Evolutionary conservation across 345 rosid species (phyloP), one percentile per base, ranked within the genome.

Genomic region (Streptanthus diversifolius): DNA sequence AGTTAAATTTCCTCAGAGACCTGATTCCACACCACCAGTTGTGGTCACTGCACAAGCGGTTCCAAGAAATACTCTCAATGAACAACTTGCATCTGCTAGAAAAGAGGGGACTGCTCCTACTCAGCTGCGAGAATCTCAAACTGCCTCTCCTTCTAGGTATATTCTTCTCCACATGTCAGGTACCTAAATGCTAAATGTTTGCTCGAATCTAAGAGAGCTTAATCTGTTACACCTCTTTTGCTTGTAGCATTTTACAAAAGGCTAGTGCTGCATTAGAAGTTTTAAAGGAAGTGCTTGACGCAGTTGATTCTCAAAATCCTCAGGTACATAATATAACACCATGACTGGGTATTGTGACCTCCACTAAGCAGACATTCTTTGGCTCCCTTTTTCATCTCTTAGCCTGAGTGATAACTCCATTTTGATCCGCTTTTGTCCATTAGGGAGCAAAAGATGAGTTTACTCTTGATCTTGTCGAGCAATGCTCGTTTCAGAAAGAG

Each of bases 381-480:
- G 41, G 40, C 12, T 66, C 52, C 14, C 6, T 45, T 75, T 27
- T 17, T 61, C 12, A 19, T 64, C 22, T 53, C n/a, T 43, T 53
- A 41, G 32, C 58, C 47, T 17, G 45, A 32, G 10, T 49, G 17
- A 40, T 76, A n/a, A 52, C 66, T 54, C 18, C 18, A 19, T 12
- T 49, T 59, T 41, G 21, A 53, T 60, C 56, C 41, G n/a, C 17
- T 49, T 18, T 70, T 78, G 8, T 77, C 68, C 58, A 84, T 71
- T 71, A 91, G 99, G 93, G 84, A 62, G 96, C 86, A 54, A 88
- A 80, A 78, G 93, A 89, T 76, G 96, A 95, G 81, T 95, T 95
- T 77, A 90, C 99, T 44, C 96, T 95, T 77, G 99, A 95, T 84
- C 99, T 95, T 55, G 97, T 95, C 52, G 99, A 95, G 81, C 99